These are phyloP conservation scores for Kwoniella newhampshirensis DNA, from an alignment of 768 basidiomycete species.

Conservation along the genomic window DNA sequence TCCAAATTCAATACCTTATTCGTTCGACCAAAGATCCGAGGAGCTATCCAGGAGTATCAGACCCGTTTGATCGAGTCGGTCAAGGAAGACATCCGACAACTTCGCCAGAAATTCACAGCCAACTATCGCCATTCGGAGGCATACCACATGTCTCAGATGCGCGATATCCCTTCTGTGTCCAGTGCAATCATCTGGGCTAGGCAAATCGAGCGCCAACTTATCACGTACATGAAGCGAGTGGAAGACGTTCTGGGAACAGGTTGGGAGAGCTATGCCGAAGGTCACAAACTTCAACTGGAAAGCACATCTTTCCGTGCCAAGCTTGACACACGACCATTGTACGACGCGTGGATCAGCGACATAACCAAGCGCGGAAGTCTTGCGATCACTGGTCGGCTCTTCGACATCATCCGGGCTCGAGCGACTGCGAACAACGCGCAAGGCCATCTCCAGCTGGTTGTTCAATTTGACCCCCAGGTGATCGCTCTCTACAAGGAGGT, in stretches of 20 bases:
- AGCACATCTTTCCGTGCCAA: conserved; percentile 89
- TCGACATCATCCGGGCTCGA: conserved; percentile 67
- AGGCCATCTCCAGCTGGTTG: conserved; percentile 66
- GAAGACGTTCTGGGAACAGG: conserved; percentile 96
- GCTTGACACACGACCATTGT: conserved; percentile 89
- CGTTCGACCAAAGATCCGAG: conserved; percentile 94
- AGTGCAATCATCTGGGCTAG: conserved; percentile 98
- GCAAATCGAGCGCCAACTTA: conserved; percentile 95
- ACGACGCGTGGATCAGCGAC: conserved; percentile 93
- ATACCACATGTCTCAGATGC: conserved; percentile 97
- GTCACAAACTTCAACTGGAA: conserved; percentile 93
- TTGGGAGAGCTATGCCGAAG: conserved; percentile 99
- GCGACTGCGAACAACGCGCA: conserved; percentile 54
- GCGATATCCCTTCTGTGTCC: conserved; percentile 95
- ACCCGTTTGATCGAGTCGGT: conserved; percentile 98
- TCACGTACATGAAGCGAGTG: conserved; percentile 97
- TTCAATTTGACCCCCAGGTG: conserved; percentile 97
- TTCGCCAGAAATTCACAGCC: conserved; percentile 98
- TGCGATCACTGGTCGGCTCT: conserved; percentile 77
- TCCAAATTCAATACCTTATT: conserved; percentile 97
- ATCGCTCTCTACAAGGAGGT: conserved; percentile 96
- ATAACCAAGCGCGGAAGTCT: conserved; percentile 70
- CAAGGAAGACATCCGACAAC: conserved; percentile 92
- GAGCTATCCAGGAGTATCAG: conserved; percentile 98
- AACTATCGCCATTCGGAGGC: conserved; percentile 94